These are phyloP conservation scores for Lizonia empirigonia DNA, from an alignment of 2,329 filamentous ascomycete species.

Conservation along the genomic window DNA sequence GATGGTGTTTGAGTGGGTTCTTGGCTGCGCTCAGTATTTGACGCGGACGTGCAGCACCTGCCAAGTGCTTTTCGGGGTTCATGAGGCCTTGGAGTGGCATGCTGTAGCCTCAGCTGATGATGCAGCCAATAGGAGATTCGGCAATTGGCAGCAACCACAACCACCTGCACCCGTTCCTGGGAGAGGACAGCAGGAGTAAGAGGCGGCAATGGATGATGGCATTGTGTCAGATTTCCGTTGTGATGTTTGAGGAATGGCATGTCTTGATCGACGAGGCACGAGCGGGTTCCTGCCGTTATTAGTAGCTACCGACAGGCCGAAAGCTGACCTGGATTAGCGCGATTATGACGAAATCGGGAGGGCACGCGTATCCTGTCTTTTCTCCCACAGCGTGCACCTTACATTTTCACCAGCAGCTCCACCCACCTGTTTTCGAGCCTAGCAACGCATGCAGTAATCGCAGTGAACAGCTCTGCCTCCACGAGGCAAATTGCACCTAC, in stretches of 20 bases:
- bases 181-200: neutral
- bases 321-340: conserved; percentile 14
- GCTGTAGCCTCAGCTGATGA: neutral
- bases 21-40: neutral
- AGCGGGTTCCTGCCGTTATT: conserved; percentile 15
- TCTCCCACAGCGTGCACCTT: neutral
- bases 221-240: neutral
- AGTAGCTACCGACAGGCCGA: conserved; percentile 15
- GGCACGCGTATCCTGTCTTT: conserved; percentile 16
- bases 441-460: conserved; percentile 4
- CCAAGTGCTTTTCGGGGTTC: neutral
- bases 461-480: conserved; percentile 14
- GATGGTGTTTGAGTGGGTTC: neutral
- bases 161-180: neutral
- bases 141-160: neutral
- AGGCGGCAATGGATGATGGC: neutral
- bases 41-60: neutral
- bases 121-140: neutral
- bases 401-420: conserved; percentile 1
- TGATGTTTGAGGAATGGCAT: conserved; percentile 4
- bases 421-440: neutral
- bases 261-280: neutral
- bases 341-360: conserved; percentile 15
- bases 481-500: conserved; percentile 30
- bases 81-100: conserved; percentile 1